These are phyloP conservation scores for Fusarium dimerum DNA, from an alignment of 2,329 filamentous ascomycete genomes.

Conservation along the genomic window DNA sequence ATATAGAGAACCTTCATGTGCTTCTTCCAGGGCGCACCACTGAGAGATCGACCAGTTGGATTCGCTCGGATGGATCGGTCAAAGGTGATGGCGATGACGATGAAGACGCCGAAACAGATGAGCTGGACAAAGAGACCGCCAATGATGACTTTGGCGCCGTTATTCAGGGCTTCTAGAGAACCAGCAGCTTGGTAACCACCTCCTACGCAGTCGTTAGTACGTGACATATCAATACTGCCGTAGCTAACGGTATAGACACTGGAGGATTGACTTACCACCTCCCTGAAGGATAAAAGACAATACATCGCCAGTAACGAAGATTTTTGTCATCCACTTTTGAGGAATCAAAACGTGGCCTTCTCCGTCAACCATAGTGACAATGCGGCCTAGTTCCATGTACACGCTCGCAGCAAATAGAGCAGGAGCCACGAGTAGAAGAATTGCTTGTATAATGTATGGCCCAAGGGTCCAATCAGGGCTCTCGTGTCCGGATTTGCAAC, in stretches of 20 bases:
- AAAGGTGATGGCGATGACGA: constrained; percentile 46
- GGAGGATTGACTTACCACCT: not conserved
- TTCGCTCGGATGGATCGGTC: constrained; percentile 30
- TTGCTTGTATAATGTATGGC: constrained; percentile 38
- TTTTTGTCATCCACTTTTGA: constrained; percentile 18
- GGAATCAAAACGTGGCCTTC: not conserved
- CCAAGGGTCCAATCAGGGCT: constrained; percentile 1
- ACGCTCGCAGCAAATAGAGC: constrained; percentile 41
- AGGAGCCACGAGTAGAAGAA: constrained; percentile 35
- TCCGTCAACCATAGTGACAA: constrained; percentile 37
- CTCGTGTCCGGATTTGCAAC: constrained; percentile 1
- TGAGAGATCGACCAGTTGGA: constrained; percentile 5
- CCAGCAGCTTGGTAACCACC: constrained; percentile 27
- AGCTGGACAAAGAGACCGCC: constrained; percentile 55
- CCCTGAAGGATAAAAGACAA: constrained; percentile 17
- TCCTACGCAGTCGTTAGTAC: not conserved
- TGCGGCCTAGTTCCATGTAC: constrained; percentile 27
- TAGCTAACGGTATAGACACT: not conserved
- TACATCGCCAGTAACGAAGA: constrained; percentile 17
- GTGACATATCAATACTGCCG: not conserved
- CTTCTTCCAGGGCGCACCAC: constrained; percentile 31
- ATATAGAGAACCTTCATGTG: constrained; percentile 25
- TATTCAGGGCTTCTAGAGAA: constrained; percentile 24
- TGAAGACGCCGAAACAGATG: constrained; percentile 53
- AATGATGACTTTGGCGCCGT: constrained; percentile 49